Evolutionary conservation across 176 grass and related monocot species (phyloP), one percentile per base, ranked within the genome.

Genomic region (Thinopyrum elongatum): DNA sequence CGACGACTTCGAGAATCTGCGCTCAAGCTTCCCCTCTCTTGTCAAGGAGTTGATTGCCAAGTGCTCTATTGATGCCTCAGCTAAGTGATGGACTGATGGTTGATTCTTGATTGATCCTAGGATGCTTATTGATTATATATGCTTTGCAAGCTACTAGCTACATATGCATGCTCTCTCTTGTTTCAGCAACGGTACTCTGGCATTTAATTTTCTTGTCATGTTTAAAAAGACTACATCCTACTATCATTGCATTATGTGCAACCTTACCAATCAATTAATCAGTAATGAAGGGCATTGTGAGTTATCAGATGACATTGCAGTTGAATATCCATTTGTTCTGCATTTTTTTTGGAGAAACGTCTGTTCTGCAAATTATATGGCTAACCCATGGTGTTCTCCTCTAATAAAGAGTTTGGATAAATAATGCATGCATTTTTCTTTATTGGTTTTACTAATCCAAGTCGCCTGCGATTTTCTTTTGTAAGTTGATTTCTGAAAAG

Each of bases 1-100:
- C 0, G 76, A 86, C 57, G 74, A 77, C 39, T 80, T 86, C 25
- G 65, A 59, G 23, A 76, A 61, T 61, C 65, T 80, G 34, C 26
- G 7, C 7, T 79, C 28, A 46, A 86, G 16, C 11, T 71, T 19
- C 15, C 84, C 84, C 29, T 70, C 65, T 71, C 34, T 55, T 46
- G 21, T 79, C 10, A 42, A 12, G 36, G 68, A 71, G 63, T 2
- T 65, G 27, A 65, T 65, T 65, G 63, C 27, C 27, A 65, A 17
- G 27, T 65, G 63, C 63, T 65, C 63, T 2, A 30, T 30, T 6
- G 63, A 30, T 6, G 63, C 63, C 63, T 30, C 15, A 64, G 61
- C 5, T 27, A 25, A 64, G 4, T 12, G 25, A 28, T n/a, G n/a
- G n/a, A n/a, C n/a, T n/a, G n/a, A n/a, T 64, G 15, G 47, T 51